A percentile compares a stretch with the other conserved stretches of the same genome.
Evolutionary conservation across 1,139 yeast species (phyloP).

Genomic region (Blastobotrys indianensis): DNA sequence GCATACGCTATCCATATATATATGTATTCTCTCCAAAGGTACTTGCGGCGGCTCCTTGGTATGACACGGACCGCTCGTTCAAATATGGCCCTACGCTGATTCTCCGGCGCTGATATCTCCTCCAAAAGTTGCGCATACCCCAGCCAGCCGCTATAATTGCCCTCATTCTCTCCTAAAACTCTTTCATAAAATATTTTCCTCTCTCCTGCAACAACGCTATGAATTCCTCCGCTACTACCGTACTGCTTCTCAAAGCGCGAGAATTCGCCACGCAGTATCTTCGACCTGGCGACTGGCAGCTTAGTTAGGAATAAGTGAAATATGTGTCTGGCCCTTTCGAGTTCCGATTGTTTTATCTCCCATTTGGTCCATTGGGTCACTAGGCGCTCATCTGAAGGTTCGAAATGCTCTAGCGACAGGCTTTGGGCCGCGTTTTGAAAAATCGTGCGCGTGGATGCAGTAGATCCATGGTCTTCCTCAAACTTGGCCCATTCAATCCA

Average conservation of each 20-base stretch:
- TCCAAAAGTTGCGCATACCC: slow-evolving; percentile 48
- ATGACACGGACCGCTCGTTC: slow-evolving; percentile 45
- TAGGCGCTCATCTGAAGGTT: slow-evolving; percentile 33
- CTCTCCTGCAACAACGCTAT: slow-evolving; percentile 46
- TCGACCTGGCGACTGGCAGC: slow-evolving; percentile 41
- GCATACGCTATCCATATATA: slow-evolving; percentile 67
- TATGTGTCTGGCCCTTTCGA: slow-evolving; percentile 62
- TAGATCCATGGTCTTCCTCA: slow-evolving; percentile 51
- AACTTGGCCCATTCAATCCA: slow-evolving; percentile 65
- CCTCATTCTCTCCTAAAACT: slow-evolving; percentile 42
- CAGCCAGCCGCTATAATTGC: slow-evolving; percentile 82
- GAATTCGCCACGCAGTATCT: slow-evolving; percentile 42
- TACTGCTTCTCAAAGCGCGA: slow-evolving; percentile 60
- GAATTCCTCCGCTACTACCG: slow-evolving; percentile 53
- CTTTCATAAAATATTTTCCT: slow-evolving; percentile 53
- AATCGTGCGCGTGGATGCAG: slow-evolving; percentile 50
- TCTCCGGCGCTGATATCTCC: slow-evolving; percentile 32
- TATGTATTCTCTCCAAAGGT: slow-evolving; percentile 61
- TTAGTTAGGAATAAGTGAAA: slow-evolving; percentile 47
- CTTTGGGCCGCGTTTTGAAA: slow-evolving; percentile 47
- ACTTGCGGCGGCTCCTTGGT: slow-evolving; percentile 33
- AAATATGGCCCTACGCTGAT: slow-evolving; percentile 35
- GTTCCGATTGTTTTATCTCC: slow-evolving; percentile 61
- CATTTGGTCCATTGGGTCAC: slow-evolving; percentile 60
- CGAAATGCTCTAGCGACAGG: slow-evolving; percentile 28